phyloP scores from a whole-genome alignment of 2,329 filamentous ascomycete genomes.

The Arthroderma sp. region DNA sequence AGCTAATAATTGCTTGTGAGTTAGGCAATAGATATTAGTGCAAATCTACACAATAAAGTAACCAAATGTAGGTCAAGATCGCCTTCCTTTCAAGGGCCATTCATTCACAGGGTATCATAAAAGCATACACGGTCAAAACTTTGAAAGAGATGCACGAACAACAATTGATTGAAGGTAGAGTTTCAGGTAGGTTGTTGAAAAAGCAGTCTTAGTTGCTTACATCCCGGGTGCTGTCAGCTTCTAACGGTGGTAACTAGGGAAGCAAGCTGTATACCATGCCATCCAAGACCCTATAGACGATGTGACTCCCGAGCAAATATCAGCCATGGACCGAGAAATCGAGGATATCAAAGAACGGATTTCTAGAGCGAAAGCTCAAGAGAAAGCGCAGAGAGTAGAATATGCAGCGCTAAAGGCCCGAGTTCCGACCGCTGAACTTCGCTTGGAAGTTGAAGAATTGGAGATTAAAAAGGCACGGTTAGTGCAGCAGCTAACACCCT shows the following conservation, averaged over 20 bases:
- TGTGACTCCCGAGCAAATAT: slow-evolving; percentile 35
- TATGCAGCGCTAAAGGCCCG: slow-evolving; percentile 35
- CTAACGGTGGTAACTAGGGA: slow-evolving; percentile 32
- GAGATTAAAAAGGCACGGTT: slow-evolving; percentile 33
- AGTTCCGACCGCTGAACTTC: slow-evolving; percentile 40
- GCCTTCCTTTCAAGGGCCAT: no score
- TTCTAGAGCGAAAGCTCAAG: slow-evolving; percentile 29
- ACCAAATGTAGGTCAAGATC: slow-evolving; percentile 34
- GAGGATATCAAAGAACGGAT: slow-evolving; percentile 34
- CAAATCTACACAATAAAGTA: slow-evolving; percentile 48
- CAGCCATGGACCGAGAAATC: slow-evolving; percentile 38
- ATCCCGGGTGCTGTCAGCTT: not conserved
- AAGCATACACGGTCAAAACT: slow-evolving; percentile 45
- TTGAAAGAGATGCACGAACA: slow-evolving; percentile 51
- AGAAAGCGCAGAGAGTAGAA: slow-evolving; percentile 37
- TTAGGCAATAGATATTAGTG: slow-evolving; percentile 44
- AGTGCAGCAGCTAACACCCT: slow-evolving; percentile 25
- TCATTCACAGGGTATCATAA: not conserved
- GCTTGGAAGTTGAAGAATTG: slow-evolving; percentile 29
- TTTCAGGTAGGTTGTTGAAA: slow-evolving; percentile 31
- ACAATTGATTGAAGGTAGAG: slow-evolving; percentile 44
- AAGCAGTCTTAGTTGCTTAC: not conserved
- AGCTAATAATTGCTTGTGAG: not conserved
- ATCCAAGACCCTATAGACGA: slow-evolving; percentile 39
- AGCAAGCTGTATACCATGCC: slow-evolving; percentile 49